A percentile compares a stretch with the other conserved stretches of the same genome.
Evolutionary conservation across 768 basidiomycete species (phyloP).

Genomic region (Phlegmacium glaucopus): DNA sequence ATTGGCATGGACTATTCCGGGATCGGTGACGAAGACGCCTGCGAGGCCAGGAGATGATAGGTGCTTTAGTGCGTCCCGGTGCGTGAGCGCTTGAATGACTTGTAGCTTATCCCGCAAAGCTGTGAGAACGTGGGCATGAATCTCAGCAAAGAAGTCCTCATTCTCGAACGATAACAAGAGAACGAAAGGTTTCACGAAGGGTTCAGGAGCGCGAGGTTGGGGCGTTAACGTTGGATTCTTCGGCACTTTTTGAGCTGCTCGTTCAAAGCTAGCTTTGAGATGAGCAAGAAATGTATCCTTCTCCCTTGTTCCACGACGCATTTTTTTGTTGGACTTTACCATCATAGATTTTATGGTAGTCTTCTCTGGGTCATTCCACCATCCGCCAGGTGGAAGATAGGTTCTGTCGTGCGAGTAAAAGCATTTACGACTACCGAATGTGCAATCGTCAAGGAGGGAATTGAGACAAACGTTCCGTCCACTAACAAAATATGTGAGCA

Average conservation of each 20-base stretch:
- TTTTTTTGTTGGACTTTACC: no score
- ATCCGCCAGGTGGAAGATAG: conserved; percentile 34
- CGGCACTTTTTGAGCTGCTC: conserved; percentile 4
- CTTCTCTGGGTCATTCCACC: conserved; percentile 32
- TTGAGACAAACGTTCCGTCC: conserved; percentile 47
- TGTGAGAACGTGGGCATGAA: conserved; percentile 22
- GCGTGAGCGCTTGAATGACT: conserved; percentile 15
- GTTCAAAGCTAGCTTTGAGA: neutral
- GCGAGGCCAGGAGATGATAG: conserved; percentile 24
- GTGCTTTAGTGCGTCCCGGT: conserved; percentile 17
- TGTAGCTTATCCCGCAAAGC: conserved; percentile 22
- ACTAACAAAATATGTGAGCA: conserved; percentile 18
- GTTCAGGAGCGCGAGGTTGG: conserved; percentile 8
- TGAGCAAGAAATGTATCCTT: neutral
- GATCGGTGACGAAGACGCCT: conserved; percentile 35
- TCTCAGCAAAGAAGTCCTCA: conserved; percentile 17
- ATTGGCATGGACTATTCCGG: conserved; percentile 24
- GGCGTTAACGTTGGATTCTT: conserved; percentile 7
- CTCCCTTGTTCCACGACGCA: conserved; percentile 1
- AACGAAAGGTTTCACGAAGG: conserved; percentile 18
- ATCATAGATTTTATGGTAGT: conserved; percentile 9
- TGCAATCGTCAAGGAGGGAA: conserved; percentile 38
- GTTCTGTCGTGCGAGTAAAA: conserved; percentile 39
- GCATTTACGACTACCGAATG: conserved; percentile 32
- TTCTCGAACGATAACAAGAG: conserved; percentile 28